These are phyloP conservation scores for Chalaropsis ovoidea DNA, from an alignment of 2,329 filamentous ascomycete genomes.

Conservation along the genomic window DNA sequence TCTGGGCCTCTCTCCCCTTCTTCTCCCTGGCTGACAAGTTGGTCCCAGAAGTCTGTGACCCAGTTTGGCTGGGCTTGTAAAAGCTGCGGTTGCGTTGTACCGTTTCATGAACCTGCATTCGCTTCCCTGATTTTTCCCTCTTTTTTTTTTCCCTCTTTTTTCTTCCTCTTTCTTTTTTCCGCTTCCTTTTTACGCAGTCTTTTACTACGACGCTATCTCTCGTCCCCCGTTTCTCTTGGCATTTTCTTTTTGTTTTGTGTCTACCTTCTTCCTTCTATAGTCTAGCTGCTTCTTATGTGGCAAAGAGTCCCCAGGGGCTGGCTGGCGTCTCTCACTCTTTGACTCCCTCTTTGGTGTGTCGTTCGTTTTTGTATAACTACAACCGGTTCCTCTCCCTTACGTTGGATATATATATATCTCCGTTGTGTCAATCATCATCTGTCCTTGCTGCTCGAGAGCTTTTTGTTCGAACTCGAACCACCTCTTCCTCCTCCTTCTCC, in stretches of 20 bases:
- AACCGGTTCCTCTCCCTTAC: background rate
- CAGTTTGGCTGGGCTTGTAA: background rate
- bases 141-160: background rate
- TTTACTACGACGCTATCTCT: conserved; percentile 9
- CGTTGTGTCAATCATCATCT: conserved; percentile 14
- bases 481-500: too few relatives aligned
- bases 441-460: background rate
- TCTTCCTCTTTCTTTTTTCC: background rate
- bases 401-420: background rate
- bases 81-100: conserved; percentile 1
- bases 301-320: conserved; percentile 12
- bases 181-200: background rate
- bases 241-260: conserved; percentile 6
- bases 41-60: background rate
- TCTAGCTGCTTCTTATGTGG: conserved; percentile 4
- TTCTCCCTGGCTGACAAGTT: background rate
- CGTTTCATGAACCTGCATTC: conserved; percentile 16
- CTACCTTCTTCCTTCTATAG: conserved; percentile 13
- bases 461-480: too few relatives aligned
- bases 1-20: background rate
- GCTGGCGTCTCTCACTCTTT: background rate
- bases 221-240: conserved; percentile 8
- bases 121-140: background rate
- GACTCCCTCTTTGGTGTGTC: background rate
- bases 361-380: conserved; percentile 4